Base-by-base conservation (phyloP, 768 basidiomycete genomes). In the Cantharellus cinnabarinus region DNA sequence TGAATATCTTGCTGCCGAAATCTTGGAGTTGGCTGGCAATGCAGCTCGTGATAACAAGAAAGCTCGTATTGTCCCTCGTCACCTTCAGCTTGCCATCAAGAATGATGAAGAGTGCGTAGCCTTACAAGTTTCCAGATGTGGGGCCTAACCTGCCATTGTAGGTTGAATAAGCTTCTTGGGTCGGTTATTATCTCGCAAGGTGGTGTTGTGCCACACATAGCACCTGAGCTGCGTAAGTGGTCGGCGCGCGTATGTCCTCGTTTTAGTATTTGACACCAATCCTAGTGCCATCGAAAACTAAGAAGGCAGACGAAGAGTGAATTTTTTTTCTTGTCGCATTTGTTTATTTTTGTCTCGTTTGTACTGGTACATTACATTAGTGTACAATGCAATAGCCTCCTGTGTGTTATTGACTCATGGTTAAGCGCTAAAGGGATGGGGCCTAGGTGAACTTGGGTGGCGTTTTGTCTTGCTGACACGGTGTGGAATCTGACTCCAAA, bases 21-120 rank as follows among this genome's bases (percentile, higher is more conserved):
- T 93, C 70, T 82, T 93, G 63, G 89, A 93, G 70, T 77, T 93
- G 42, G 89, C 89, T 62, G 89, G 89, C 44, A 85, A 86, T 65
- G 85, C 86, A 14, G 86, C 87, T 50, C 83, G 86, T 60, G 86
- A 85, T 72, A 89, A 89, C 77, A 89, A 87, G 78, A 86, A 91
- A 75, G 83, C 86, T 65, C 89, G 90, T 83, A 91, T 93, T 65
- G 86, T 91, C 34, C 90, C 89, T 58, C 82, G 90, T 66, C 90
- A 93, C 72, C 71, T 93, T 55, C 90, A 93, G 68, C 80, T 93
- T 58, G 89, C 90, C 63, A 89, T 93, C 71, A 79, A 89, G 64
- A 89, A 90, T 70, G 87, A 89, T 61, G 88, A 90, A 69, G 88
- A 85, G 82, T 83, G 67, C 61, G 75, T 68, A 37, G 56, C 14